phyloP scores from a whole-genome alignment of 371 early-diverging fungal species.

The Haplosporangium sp. region DNA sequence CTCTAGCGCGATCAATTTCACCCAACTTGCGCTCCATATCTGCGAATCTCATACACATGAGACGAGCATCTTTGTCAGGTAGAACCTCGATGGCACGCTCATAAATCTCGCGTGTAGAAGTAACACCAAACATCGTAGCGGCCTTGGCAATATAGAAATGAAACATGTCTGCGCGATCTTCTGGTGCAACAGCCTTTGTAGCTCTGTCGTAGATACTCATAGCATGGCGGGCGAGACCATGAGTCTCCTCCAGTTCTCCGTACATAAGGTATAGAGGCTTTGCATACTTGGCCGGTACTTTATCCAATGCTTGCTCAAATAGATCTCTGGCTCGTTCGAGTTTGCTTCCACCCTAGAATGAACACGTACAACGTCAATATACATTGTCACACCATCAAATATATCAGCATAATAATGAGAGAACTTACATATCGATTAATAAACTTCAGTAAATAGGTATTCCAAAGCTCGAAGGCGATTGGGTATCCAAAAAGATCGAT shows the following conservation, averaged over 20 bases:
- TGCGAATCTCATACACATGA: slow-evolving; percentile 87
- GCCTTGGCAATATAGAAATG: slow-evolving; percentile 93
- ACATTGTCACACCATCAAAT: too few species aligned
- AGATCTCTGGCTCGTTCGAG: slow-evolving; percentile 95
- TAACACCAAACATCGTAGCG: slow-evolving; percentile 87
- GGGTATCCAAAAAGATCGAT: slow-evolving; percentile 96
- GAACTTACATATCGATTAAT: slow-evolving; percentile 80
- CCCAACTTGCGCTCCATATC: slow-evolving; percentile 91
- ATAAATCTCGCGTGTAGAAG: slow-evolving; percentile 91
- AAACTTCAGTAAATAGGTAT: slow-evolving; percentile 92
- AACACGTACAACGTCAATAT: not conserved
- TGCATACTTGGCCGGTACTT: slow-evolving; percentile 89
- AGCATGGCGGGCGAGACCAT: slow-evolving; percentile 93
- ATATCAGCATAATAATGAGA: not conserved
- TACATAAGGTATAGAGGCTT: slow-evolving; percentile 92
- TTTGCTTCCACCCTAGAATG: slow-evolving; percentile 78
- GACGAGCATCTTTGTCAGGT: slow-evolving; percentile 85
- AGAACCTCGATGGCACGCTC: slow-evolving; percentile 90
- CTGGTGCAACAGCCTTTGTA: slow-evolving; percentile 78
- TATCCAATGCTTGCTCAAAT: slow-evolving; percentile 94
- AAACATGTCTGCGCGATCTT: slow-evolving; percentile 87
- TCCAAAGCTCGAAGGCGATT: slow-evolving; percentile 97
- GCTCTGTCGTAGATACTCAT: slow-evolving; percentile 96
- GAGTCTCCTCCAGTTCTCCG: slow-evolving; percentile 93
- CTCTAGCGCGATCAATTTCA: slow-evolving; percentile 97